Evolutionary conservation across 208 protist species (phyloP).

Genomic region (Leishmania tarentolae): DNA sequence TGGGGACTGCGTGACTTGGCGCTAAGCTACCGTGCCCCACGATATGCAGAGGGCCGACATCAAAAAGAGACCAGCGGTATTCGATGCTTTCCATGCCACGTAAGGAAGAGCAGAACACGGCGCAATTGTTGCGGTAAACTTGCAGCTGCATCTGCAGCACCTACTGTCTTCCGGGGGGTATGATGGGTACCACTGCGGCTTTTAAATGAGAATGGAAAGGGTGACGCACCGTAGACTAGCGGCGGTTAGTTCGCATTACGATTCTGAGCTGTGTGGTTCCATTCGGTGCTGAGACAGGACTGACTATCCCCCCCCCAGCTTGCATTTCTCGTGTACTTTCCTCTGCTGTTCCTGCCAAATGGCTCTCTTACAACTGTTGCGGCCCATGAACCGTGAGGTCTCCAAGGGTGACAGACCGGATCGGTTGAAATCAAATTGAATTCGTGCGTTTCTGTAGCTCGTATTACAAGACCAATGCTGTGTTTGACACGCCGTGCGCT

Average conservation of each 20-base stretch:
- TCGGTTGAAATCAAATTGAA: not conserved
- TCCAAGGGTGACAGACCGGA: not conserved
- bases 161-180: not conserved
- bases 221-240: not conserved
- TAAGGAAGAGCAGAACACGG: too few relatives aligned
- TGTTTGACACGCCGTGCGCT: constrained; percentile 35
- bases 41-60: not conserved
- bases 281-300: not conserved
- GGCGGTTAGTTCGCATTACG: not conserved
- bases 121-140: not conserved
- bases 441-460: too few relatives aligned
- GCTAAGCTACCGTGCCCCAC: rapidly evolving
- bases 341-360: not conserved
- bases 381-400: not conserved
- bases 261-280: not conserved
- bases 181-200: too few relatives aligned
- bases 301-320: not conserved
- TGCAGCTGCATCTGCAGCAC: not conserved
- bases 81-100: too few relatives aligned
- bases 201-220: not conserved
- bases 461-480: constrained; percentile 36
- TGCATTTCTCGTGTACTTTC: not conserved
- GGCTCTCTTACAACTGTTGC: not conserved
- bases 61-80: not conserved
- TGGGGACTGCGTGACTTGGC: not conserved